Conservation (phyloP, 2,329 filamentous ascomycete species). For the Beauveria caledonica region DNA sequence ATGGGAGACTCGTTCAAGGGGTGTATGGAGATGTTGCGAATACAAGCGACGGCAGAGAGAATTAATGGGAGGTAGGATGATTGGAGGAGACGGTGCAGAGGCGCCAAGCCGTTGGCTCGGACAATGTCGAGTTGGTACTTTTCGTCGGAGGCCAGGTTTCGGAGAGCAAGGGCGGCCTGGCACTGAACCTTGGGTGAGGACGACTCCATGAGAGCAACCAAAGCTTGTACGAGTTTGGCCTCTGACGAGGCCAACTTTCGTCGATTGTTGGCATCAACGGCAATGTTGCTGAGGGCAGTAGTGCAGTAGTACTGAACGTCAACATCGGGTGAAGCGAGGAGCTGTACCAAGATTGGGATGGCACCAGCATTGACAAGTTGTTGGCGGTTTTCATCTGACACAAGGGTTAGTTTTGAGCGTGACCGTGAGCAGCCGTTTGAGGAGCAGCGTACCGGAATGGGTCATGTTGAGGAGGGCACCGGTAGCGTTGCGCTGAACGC, state of each 20-base stretch:
- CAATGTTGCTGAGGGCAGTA: constrained; percentile 96
- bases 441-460: constrained; percentile 66
- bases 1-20: constrained; percentile 97
- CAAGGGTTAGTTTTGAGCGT: constrained; percentile 15
- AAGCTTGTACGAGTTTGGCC: constrained; percentile 80
- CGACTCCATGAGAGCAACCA: constrained; percentile 95
- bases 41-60: constrained; percentile 92
- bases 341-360: constrained; percentile 93
- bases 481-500: constrained; percentile 94
- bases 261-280: constrained; percentile 84
- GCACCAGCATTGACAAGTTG: constrained; percentile 95
- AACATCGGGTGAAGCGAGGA: constrained; percentile 86
- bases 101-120: constrained; percentile 73
- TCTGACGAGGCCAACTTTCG: constrained; percentile 88
- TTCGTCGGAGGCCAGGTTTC: constrained; percentile 94
- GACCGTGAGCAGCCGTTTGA: constrained; percentile 2
- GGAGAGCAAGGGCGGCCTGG: constrained; percentile 85
- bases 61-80: constrained; percentile 95
- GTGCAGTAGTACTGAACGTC: constrained; percentile 99
- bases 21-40: constrained; percentile 98
- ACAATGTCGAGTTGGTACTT: constrained; percentile 99
- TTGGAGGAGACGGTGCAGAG: constrained; percentile 81
- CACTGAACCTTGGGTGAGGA: constrained; percentile 97
- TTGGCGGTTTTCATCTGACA: constrained; percentile 86
- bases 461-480: constrained; percentile 98